These are phyloP conservation scores for Tuber melanosporum DNA, from an alignment of 495 filamentous ascomycete species.

Conservation along the genomic window DNA sequence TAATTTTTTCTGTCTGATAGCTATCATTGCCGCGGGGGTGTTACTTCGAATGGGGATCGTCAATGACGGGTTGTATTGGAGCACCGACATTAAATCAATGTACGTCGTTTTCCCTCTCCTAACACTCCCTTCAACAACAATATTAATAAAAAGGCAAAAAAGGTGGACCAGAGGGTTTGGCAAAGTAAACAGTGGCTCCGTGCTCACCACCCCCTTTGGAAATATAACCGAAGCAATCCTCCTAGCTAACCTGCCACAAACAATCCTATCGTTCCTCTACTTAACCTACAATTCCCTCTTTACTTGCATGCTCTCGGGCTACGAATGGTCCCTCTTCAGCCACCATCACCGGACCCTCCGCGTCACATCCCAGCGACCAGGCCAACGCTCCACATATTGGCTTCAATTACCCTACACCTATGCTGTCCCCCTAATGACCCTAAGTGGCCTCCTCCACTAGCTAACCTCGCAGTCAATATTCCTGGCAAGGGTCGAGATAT, in stretches of 20 bases:
- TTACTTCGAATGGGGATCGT: no score
- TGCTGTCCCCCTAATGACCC: constrained; percentile 31
- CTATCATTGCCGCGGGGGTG: no score
- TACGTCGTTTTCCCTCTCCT: no score
- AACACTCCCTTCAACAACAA: no score
- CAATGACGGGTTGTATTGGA: no score
- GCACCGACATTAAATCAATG: no score
- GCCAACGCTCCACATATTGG: constrained; percentile 45
- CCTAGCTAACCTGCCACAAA: constrained; percentile 47
- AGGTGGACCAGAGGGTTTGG: no score
- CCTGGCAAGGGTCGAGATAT: constrained; percentile 13
- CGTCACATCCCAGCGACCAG: constrained; percentile 42
- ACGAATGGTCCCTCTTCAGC: no score
- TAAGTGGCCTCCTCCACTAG: constrained; percentile 43
- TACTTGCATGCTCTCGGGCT: no score
- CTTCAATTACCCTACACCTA: constrained; percentile 23
- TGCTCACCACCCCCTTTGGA: rapidly evolving
- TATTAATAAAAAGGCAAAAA: no score
- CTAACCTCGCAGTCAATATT: constrained; percentile 46
- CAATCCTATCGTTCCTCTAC: constrained; percentile 47
- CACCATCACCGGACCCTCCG: constrained; percentile 38
- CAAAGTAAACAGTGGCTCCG: no score
- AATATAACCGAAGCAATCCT: constrained; percentile 21
- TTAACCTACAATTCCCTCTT: constrained; percentile 42
- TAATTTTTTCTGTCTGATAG: no score